Evolutionary conservation across 176 grass and related monocot genomes (phyloP).

Genomic region (Secale cereale): DNA sequence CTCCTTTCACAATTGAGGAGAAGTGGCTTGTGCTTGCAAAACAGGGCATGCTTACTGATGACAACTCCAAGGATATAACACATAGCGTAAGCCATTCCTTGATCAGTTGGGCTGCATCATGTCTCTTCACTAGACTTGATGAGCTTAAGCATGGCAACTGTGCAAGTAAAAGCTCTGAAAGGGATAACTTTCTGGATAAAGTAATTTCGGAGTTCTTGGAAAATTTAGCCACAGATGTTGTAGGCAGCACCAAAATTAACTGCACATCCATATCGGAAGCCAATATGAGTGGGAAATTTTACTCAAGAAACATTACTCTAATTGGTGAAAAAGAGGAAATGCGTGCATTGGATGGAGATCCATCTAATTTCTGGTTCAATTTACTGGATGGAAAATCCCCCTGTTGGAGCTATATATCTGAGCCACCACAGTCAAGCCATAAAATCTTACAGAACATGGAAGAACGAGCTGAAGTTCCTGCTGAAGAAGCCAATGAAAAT

Average conservation of each 20-base stretch:
- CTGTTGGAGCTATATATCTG: constrained; percentile 40
- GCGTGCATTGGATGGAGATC: constrained; percentile 52
- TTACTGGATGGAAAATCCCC: constrained; percentile 47
- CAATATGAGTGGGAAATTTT: constrained; percentile 50
- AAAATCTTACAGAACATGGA: constrained; percentile 43
- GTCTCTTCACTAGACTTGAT: too few species aligned
- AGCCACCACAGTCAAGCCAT: constrained; percentile 36
- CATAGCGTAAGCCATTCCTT: too few species aligned
- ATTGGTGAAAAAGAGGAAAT: not conserved
- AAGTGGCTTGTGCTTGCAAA: too few species aligned
- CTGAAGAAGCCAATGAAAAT: too few species aligned
- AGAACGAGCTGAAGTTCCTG: constrained; percentile 12
- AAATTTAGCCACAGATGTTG: constrained; percentile 24
- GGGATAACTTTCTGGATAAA: not conserved
- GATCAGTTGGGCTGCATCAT: too few species aligned
- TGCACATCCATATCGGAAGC: constrained; percentile 38
- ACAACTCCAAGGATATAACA: too few species aligned
- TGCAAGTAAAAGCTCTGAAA: constrained; percentile 8
- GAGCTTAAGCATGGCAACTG: too few species aligned
- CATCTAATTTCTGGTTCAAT: constrained; percentile 62
- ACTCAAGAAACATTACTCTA: constrained; percentile 40
- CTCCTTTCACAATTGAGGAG: too few species aligned
- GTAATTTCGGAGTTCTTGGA: constrained; percentile 51
- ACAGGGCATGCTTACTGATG: too few species aligned
- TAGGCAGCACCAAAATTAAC: constrained; percentile 1